Evolutionary conservation across 805 yeast genomes (phyloP).

Genomic region (Candida broadrunensis): DNA sequence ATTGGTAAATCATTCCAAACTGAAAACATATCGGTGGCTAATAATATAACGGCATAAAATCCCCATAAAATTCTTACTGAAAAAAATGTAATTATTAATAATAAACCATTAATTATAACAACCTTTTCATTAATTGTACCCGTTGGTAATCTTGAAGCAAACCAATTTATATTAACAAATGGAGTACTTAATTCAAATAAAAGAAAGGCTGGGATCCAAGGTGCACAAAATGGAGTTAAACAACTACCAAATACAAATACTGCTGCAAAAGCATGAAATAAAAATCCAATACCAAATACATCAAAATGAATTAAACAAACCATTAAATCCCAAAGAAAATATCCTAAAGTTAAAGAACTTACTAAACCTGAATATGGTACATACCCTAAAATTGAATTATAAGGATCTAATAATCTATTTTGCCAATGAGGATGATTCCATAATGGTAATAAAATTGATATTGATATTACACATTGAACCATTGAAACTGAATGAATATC

Average conservation of each 20-base stretch:
- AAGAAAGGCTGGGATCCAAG: conserved; percentile 80
- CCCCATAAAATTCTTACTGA: conserved; percentile 85
- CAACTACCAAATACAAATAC: conserved; percentile 65
- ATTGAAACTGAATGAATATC: conserved; percentile 90
- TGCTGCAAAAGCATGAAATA: conserved; percentile 83
- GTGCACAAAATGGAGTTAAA: conserved; percentile 71
- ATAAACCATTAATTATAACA: conserved; percentile 66
- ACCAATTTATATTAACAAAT: conserved; percentile 93
- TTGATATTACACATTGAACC: conserved; percentile 73
- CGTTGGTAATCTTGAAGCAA: conserved; percentile 70
- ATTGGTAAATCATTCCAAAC: conserved; percentile 44
- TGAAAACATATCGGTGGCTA: conserved; percentile 46
- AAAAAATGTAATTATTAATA: conserved; percentile 70
- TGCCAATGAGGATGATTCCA: conserved; percentile 51
- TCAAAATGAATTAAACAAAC: conserved; percentile 64
- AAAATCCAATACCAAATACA: conserved; percentile 77
- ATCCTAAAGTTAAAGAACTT: conserved; percentile 72
- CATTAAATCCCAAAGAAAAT: conserved; percentile 85
- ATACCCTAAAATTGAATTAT: conserved; percentile 51
- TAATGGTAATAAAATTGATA: conserved; percentile 60
- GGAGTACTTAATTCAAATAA: conserved; percentile 90
- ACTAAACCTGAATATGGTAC: conserved; percentile 77
- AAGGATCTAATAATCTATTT: conserved; percentile 40
- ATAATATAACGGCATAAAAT: conserved; percentile 58
- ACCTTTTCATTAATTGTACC: conserved; percentile 56